Evolutionary conservation across 345 rosid genomes (phyloP).

Genomic region (Heritiera littoralis): DNA sequence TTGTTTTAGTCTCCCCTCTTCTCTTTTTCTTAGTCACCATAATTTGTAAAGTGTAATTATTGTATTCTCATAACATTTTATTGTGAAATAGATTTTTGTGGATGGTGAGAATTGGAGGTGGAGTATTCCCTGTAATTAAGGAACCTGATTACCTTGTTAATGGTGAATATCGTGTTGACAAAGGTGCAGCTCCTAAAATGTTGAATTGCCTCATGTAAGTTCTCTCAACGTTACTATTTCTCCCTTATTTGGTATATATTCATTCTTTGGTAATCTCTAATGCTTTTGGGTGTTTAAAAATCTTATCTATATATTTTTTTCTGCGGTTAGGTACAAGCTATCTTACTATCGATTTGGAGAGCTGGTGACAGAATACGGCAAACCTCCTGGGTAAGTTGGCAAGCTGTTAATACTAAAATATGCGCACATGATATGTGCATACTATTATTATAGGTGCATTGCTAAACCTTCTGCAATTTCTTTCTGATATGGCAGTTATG

Average conservation of each 20-base stretch:
- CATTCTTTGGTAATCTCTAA: neutral
- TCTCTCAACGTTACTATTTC: neutral
- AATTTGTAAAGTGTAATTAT: neutral
- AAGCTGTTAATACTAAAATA: neutral
- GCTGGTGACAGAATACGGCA: conserved; percentile 87
- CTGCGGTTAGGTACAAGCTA: conserved; percentile 73
- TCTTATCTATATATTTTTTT: conserved; percentile 12
- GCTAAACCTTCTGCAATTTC: neutral
- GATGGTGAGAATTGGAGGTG: conserved; percentile 99
- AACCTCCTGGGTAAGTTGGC: conserved; percentile 82
- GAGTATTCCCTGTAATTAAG: conserved; percentile 95
- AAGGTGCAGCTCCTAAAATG: conserved; percentile 98
- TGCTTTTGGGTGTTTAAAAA: neutral
- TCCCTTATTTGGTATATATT: neutral
- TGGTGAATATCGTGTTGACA: conserved; percentile 98
- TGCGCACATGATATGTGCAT: neutral
- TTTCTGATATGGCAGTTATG: conserved; percentile 54
- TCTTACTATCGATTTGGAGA: conserved; percentile 97
- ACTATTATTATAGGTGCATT: neutral
- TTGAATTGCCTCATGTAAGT: conserved; percentile 98
- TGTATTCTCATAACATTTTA: conserved; percentile 5
- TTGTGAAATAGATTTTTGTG: conserved; percentile 75
- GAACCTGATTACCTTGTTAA: conserved; percentile 98
- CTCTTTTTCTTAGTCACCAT: neutral
- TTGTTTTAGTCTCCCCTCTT: neutral